Percentiles rank a stretch among this genome's conserved stretches.
These are phyloP conservation scores for Allomyces javanicus DNA, from an alignment of 192 early-diverging fungal species.

Conservation along the genomic window DNA sequence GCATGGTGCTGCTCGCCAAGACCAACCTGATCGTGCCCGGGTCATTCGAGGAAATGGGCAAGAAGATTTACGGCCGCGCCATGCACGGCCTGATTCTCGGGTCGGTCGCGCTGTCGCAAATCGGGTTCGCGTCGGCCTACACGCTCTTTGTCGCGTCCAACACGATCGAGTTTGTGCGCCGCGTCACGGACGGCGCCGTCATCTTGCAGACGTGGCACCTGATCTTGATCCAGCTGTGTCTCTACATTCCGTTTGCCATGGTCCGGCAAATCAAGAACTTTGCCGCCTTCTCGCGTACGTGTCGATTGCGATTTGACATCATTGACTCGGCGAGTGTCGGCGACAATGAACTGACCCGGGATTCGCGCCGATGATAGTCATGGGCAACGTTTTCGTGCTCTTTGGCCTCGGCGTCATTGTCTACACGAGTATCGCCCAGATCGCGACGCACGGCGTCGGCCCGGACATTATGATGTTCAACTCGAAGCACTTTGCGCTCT, in stretches of 20 bases:
- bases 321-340: too few relatives aligned
- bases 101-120: constrained; percentile 5
- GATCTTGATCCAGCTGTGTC: constrained; percentile 21
- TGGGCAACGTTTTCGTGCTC: constrained; percentile 86
- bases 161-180: constrained; percentile 14
- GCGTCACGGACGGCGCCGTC: constrained; percentile 17
- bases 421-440: constrained; percentile 49
- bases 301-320: too few relatives aligned
- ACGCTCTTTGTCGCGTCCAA: constrained; percentile 45
- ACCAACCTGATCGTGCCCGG: too few relatives aligned
- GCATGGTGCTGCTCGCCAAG: too few relatives aligned
- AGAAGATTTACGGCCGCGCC: too few relatives aligned
- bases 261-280: constrained; percentile 82
- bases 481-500: constrained; percentile 56
- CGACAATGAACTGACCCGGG: background rate
- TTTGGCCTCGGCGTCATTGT: constrained; percentile 70
- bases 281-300: constrained; percentile 41
- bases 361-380: constrained; percentile 10
- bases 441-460: constrained; percentile 43
- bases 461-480: constrained; percentile 55
- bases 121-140: constrained; percentile 42
- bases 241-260: constrained; percentile 61
- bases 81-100: too few relatives aligned
- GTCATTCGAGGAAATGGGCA: too few relatives aligned
- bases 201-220: constrained; percentile 24